A percentile compares a stretch with the other conserved stretches of the same genome.
These are phyloP conservation scores for Cystobasidium slooffiae DNA, from an alignment of 1,284 basidiomycete species.

Conservation along the genomic window DNA sequence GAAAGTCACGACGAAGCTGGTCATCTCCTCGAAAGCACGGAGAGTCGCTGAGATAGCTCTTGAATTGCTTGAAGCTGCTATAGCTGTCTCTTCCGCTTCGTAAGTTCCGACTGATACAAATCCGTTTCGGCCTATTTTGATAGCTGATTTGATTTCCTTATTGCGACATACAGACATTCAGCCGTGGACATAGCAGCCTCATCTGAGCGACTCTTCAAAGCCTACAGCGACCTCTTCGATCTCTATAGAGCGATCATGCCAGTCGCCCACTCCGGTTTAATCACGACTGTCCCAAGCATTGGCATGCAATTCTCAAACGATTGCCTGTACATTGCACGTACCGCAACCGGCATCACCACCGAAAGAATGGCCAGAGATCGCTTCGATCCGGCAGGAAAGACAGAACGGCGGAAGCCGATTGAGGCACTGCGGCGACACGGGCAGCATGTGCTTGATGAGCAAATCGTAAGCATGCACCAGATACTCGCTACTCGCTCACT, in stretches of 20 bases:
- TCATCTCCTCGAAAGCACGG: constrained; percentile 57
- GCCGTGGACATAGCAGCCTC: constrained; percentile 43
- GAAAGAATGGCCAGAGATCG: constrained; percentile 45
- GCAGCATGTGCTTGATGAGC: constrained; percentile 39
- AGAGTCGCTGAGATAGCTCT: constrained; percentile 67
- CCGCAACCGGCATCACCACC: constrained; percentile 59
- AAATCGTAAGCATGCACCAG: constrained; percentile 44
- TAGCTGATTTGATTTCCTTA: constrained; percentile 1
- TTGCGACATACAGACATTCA: not conserved
- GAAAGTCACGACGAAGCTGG: constrained; percentile 49
- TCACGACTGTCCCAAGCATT: constrained; percentile 65
- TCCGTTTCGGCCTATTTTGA: not conserved
- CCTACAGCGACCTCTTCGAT: constrained; percentile 72
- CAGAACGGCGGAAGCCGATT: not conserved
- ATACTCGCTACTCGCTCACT: not conserved
- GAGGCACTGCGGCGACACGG: constrained; percentile 3
- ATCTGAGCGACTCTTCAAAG: constrained; percentile 60
- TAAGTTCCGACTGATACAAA: not conserved
- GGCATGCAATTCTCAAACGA: constrained; percentile 86
- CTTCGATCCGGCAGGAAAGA: not conserved
- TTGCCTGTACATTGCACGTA: constrained; percentile 68
- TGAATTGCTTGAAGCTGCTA: constrained; percentile 53
- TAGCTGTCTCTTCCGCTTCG: constrained; percentile 46
- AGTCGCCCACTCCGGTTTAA: constrained; percentile 65
- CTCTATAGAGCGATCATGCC: constrained; percentile 81